phyloP scores from a whole-genome alignment of 257 asterid genomes.

The Scutellaria minor region DNA sequence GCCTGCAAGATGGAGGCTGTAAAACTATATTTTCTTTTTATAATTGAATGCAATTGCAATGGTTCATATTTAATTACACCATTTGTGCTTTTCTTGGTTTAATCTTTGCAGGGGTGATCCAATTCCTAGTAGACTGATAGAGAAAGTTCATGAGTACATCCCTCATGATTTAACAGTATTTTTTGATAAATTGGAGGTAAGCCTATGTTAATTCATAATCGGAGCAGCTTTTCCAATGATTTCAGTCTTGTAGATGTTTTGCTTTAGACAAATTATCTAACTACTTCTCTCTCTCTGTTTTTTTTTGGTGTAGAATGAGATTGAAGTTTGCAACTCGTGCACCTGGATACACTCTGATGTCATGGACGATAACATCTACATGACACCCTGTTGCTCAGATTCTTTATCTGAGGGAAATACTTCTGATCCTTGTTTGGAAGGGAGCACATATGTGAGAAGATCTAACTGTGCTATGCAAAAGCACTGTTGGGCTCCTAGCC shows the following conservation, averaged over 20 bases:
- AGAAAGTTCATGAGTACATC: constrained; percentile 77
- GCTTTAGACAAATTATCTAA: constrained; percentile 20
- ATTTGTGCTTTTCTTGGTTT: constrained; percentile 31
- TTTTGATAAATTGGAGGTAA: constrained; percentile 59
- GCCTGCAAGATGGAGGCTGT: constrained; percentile 17
- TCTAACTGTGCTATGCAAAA: constrained; percentile 37
- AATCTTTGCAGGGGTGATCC: constrained; percentile 85
- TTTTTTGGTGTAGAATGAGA: constrained; percentile 50
- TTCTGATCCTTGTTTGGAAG: constrained; percentile 44
- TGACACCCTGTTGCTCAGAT: constrained; percentile 53
- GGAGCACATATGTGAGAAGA: constrained; percentile 34
- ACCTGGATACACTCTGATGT: constrained; percentile 97
- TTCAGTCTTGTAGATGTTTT: background rate
- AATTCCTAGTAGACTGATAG: constrained; percentile 72
- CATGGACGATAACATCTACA: constrained; percentile 92
- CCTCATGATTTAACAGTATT: constrained; percentile 65
- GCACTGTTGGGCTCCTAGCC: constrained; percentile 70
- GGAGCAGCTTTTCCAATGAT: constrained; percentile 20
- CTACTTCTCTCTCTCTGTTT: constrained; percentile 6
- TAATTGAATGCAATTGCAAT: background rate
- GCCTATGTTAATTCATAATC: constrained; percentile 28
- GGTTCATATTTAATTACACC: constrained; percentile 19
- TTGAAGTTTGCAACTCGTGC: constrained; percentile 49
- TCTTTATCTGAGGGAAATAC: constrained; percentile 44
- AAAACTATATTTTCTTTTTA: background rate